Conservation (phyloP, 495 filamentous ascomycete genomes). For the Gamarada debralockiae region DNA sequence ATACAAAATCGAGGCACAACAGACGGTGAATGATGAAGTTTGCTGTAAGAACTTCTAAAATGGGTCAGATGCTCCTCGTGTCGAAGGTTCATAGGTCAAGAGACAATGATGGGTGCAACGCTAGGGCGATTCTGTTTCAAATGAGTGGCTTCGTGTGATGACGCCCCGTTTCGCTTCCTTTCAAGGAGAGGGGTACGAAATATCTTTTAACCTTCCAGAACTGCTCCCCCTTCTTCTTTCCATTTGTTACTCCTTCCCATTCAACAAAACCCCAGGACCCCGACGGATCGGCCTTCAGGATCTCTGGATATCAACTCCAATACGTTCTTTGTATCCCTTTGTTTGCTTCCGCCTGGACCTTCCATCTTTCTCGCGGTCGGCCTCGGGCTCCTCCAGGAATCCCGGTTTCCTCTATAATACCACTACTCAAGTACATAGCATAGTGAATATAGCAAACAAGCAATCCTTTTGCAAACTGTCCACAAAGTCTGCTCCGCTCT, state of each 20-base stretch:
- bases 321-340: neutral
- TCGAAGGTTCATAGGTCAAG: constrained; percentile 17
- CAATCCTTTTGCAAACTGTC: constrained; percentile 32
- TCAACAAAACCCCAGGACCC: neutral
- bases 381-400: too few relatives aligned
- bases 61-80: constrained; percentile 23
- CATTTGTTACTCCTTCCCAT: neutral
- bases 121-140: constrained; percentile 9
- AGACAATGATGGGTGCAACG: constrained; percentile 14
- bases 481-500: constrained; percentile 28
- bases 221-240: constrained; percentile 11
- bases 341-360: neutral
- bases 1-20: neutral
- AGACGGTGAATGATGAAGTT: constrained; percentile 10
- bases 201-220: neutral
- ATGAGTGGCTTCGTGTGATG: constrained; percentile 3
- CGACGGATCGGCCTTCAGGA: too few relatives aligned
- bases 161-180: neutral
- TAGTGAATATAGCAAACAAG: constrained; percentile 42
- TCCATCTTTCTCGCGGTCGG: too few relatives aligned
- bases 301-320: neutral
- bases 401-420: constrained; percentile 13
- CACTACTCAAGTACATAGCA: constrained; percentile 47
- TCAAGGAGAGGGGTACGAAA: neutral
- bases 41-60: constrained; percentile 9